These are phyloP conservation scores for Ustilago loliicola DNA, from an alignment of 1,284 basidiomycete species.

Conservation along the genomic window DNA sequence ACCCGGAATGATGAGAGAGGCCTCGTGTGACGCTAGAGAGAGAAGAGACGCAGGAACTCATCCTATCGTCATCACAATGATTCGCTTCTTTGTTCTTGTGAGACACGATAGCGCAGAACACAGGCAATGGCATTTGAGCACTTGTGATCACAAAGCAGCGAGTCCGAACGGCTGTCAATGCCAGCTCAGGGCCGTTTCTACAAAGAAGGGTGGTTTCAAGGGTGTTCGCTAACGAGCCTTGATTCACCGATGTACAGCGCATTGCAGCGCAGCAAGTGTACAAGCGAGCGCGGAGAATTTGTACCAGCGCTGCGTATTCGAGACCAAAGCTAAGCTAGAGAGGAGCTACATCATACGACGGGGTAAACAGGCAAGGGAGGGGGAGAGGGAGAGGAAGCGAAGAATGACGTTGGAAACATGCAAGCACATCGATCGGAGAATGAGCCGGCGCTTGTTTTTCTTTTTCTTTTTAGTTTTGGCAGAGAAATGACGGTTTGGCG, in stretches of 20 bases:
- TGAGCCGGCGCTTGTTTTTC: background rate
- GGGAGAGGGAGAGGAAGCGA: background rate
- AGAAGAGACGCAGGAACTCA: background rate
- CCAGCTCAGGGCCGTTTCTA: background rate
- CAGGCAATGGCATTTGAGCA: background rate
- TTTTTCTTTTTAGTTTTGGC: background rate
- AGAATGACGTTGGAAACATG: constrained; percentile 33
- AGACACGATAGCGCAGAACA: background rate
- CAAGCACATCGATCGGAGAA: constrained; percentile 33
- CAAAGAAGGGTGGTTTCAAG: background rate
- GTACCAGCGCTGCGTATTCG: background rate
- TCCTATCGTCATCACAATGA: background rate
- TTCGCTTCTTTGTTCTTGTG: background rate
- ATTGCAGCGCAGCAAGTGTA: background rate
- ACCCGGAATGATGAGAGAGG: background rate
- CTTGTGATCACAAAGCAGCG: background rate
- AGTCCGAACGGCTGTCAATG: background rate
- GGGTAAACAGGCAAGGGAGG: background rate
- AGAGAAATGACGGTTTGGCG: constrained; percentile 10
- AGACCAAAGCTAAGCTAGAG: background rate
- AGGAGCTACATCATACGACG: constrained; percentile 9
- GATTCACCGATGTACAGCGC: constrained; percentile 2
- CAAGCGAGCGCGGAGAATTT: constrained; percentile 6
- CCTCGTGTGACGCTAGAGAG: background rate
- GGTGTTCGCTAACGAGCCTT: background rate